A percentile compares a stretch with the other conserved stretches of the same genome.
Conservation (phyloP, 2,329 filamentous ascomycete genomes). For the Neonectria sp. region DNA sequence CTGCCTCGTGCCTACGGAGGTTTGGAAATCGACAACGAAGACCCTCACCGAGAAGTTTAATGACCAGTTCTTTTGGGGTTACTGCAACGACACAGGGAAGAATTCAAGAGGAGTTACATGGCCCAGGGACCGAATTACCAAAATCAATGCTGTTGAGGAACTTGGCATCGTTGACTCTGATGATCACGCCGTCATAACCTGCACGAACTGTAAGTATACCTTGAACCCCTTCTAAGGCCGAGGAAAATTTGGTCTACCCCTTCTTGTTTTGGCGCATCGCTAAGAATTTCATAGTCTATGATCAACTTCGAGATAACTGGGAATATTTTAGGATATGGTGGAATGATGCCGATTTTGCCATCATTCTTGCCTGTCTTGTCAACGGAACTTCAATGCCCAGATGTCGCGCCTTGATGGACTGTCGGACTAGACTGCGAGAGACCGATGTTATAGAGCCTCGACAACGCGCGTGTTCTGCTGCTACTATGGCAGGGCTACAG, state of each 20-base stretch:
- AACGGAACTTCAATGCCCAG: background rate
- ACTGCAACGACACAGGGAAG: background rate
- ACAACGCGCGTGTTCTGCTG: background rate
- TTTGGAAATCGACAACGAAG: conserved; percentile 19
- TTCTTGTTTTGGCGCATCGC: too few species aligned
- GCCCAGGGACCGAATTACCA: background rate
- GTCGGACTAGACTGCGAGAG: conserved; percentile 10
- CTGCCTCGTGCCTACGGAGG: conserved; percentile 10
- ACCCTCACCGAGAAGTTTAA: conserved; percentile 16
- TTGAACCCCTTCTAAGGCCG: background rate
- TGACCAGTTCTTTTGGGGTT: conserved; percentile 21
- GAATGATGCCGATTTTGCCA: conserved; percentile 23
- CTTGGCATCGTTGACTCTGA: conserved; percentile 6
- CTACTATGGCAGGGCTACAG: background rate
- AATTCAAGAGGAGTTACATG: conserved; percentile 11
- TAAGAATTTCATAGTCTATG: conserved; percentile 1
- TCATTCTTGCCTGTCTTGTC: conserved; percentile 18
- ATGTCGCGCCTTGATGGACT: conserved; percentile 12
- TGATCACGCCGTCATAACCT: background rate
- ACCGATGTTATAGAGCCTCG: conserved; percentile 8
- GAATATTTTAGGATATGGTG: conserved; percentile 21
- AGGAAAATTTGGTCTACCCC: too few species aligned
- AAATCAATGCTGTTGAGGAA: conserved; percentile 16
- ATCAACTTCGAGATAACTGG: conserved; percentile 13
- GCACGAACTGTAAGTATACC: conserved; percentile 14